These are phyloP conservation scores for Rhynchospora pubera DNA, from an alignment of 176 grass and related monocot genomes.

Conservation along the genomic window DNA sequence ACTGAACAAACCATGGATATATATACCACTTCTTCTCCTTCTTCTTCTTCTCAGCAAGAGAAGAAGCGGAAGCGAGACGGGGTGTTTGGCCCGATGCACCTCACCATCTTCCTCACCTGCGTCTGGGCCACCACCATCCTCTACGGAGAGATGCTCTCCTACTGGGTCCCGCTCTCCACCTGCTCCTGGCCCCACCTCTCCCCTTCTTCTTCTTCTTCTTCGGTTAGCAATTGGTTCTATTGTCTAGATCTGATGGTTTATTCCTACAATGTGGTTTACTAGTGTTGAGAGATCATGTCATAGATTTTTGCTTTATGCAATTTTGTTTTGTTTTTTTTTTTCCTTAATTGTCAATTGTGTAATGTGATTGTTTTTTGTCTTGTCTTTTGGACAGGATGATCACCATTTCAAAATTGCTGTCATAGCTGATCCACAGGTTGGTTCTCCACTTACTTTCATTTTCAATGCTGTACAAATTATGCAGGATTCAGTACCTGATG, in stretches of 20 bases:
- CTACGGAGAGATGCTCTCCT: conserved; percentile 79
- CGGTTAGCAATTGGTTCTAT: conserved; percentile 20
- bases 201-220: conserved; percentile 24
- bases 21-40: background rate
- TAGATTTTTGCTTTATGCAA: background rate
- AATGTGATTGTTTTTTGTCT: background rate
- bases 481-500: background rate
- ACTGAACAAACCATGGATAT: conserved; percentile 13
- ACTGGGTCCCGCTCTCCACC: conserved; percentile 66
- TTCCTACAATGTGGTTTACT: background rate
- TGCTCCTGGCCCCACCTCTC: conserved; percentile 68
- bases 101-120: conserved; percentile 74
- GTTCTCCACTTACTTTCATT: conserved; percentile 6
- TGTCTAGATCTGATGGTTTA: background rate
- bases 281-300: background rate
- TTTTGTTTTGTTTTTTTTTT: background rate
- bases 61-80: background rate
- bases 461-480: background rate
- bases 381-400: conserved; percentile 38
- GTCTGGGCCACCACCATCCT: conserved; percentile 67
- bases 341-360: background rate
- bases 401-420: conserved; percentile 67
- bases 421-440: conserved; percentile 85
- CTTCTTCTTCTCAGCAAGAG: background rate
- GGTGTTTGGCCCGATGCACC: conserved; percentile 61